phyloP scores from a whole-genome alignment of 495 filamentous ascomycete genomes.

The Tuber aestivum region DNA sequence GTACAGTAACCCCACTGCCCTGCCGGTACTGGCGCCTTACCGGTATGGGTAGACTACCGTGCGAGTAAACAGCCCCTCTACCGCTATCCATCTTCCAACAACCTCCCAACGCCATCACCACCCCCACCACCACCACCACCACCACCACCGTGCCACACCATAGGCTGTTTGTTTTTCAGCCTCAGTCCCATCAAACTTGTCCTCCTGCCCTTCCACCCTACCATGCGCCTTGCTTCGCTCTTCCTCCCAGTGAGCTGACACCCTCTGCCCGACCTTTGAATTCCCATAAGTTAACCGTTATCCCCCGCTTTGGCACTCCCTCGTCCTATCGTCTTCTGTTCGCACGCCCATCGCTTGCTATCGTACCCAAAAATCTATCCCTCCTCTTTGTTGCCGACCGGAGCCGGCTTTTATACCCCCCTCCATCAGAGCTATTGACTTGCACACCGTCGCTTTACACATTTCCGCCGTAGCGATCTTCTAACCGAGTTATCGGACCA shows the following conservation, averaged over 20 bases:
- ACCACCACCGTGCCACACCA: neutral
- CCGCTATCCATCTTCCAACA: too few relatives aligned
- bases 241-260: neutral
- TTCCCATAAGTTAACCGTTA: neutral
- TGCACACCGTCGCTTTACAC: neutral
- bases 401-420: neutral
- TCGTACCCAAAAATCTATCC: neutral
- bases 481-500: slow-evolving; percentile 31
- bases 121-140: neutral
- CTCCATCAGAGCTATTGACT: neutral
- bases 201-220: neutral
- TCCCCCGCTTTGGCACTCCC: neutral
- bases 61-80: too few relatives aligned
- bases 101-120: too few relatives aligned
- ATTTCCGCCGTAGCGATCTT: neutral
- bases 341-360: neutral
- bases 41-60: too few relatives aligned
- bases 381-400: neutral
- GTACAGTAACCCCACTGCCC: too few relatives aligned
- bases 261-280: neutral
- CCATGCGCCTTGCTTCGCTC: neutral
- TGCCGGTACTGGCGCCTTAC: too few relatives aligned
- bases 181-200: neutral
- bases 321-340: neutral
- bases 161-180: neutral